A percentile compares a stretch with the other conserved stretches of the same genome.
phyloP scores from a whole-genome alignment of 148 eudicot genomes.

The Pouteria glomerata region DNA sequence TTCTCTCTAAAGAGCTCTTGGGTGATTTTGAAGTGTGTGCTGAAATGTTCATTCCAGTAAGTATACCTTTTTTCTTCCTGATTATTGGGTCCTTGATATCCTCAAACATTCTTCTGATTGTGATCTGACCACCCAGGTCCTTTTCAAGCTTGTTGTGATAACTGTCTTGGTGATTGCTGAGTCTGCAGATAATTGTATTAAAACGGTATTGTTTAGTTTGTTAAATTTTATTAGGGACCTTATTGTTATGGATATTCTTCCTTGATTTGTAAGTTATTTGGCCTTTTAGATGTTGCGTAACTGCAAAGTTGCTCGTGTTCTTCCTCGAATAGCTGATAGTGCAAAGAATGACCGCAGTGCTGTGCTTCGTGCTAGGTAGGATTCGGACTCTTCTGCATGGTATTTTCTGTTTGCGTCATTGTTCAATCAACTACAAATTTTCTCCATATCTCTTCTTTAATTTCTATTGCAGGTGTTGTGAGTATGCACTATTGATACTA shows the following conservation, averaged over 20 bases:
- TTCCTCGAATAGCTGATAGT: conserved; percentile 84
- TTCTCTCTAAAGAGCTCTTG: conserved; percentile 93
- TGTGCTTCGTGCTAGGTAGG: conserved; percentile 85
- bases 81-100: conserved; percentile 9
- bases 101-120: conserved; percentile 30
- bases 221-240: background rate
- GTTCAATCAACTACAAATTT: background rate
- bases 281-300: conserved; percentile 83
- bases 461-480: conserved; percentile 71
- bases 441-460: background rate
- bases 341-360: conserved; percentile 93
- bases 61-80: conserved; percentile 5
- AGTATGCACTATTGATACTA: conserved; percentile 86
- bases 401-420: background rate
- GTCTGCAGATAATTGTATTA: conserved; percentile 98
- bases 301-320: conserved; percentile 91
- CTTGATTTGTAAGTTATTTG: conserved; percentile 13
- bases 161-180: conserved; percentile 98
- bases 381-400: background rate
- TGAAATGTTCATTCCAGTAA: conserved; percentile 90
- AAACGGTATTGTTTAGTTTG: conserved; percentile 58
- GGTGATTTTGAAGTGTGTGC: conserved; percentile 98
- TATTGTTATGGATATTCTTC: conserved; percentile 3
- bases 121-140: conserved; percentile 46
- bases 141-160: conserved; percentile 99